Base-by-base conservation (phyloP, 495 filamentous ascomycete species). In the Evernia prunastri region DNA sequence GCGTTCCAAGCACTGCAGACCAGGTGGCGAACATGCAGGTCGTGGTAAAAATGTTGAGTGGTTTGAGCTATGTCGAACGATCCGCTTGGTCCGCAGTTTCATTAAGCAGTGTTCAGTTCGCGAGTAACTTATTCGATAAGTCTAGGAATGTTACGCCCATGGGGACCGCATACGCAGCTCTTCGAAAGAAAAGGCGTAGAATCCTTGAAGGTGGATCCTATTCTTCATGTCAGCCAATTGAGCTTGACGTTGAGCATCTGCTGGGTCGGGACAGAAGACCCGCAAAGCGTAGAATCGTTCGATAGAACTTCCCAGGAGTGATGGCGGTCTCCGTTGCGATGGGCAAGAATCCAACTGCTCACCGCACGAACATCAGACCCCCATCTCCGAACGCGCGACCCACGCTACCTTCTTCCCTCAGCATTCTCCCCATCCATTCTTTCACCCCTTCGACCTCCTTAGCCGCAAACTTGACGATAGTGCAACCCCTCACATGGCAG, bases 381-480 rank as follows among this genome's bases (percentile, higher is more conserved):
- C 87, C 79, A 63, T 86, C 83, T 17, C 87, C 87, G 71, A 89
- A 88, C 54, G 82, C 78, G 58, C 74, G 79, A 33, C 71, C 70
- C 7, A 89, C 76, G 53, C 76, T 86, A 0, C 82, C 85, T 67
- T 87, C 84, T 57, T 82, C 76, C 31, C 72, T 74, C 39, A 90
- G 69, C 67, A 89, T 76, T 8, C 71, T 73, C 23, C 78, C 79
- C 56, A 89, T 69, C 85, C 87, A 90, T 47, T 75, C 72, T 66
- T 80, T 81, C 42, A 83, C 86, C 2, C 84, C 81, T 63, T 89
- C 85, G 40, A 88, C 80, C 54, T 81, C 81, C 65, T 70, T 74
- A 2, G 86, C 86, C 6, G 82, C 82, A 71, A 97, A 94, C 76
- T 97, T 98, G 31, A 97, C 87, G 27, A 97, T 29, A 31, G 59